A percentile compares a stretch with the other conserved stretches of the same genome.
Conservation (phyloP, 2,329 filamentous ascomycete genomes). For the Celoporthe dispersa region DNA sequence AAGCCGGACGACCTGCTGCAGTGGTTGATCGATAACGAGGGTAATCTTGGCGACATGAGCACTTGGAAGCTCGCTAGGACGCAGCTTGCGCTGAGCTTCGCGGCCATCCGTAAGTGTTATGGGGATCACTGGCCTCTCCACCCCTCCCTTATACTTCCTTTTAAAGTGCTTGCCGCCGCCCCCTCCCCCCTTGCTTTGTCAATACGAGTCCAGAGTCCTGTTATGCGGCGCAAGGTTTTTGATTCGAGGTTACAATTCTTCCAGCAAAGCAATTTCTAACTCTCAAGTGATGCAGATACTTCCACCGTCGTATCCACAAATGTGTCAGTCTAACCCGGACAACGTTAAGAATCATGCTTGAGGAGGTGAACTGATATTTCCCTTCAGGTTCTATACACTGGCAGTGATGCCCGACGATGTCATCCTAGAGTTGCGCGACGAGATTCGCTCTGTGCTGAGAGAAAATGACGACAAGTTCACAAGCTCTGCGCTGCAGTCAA, state of each 20-base stretch:
- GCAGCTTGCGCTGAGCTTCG: slow-evolving; percentile 44
- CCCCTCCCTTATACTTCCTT: no score
- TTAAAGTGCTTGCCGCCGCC: background rate
- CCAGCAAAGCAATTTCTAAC: background rate
- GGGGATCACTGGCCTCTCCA: background rate
- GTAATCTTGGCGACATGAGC: slow-evolving; percentile 7
- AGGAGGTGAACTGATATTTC: background rate
- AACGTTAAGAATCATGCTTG: background rate
- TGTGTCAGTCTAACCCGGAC: background rate
- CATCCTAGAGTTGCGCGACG: background rate
- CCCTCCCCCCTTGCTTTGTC: no score
- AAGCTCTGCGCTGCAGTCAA: background rate
- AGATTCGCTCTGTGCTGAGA: background rate
- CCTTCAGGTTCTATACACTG: background rate
- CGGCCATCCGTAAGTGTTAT: background rate
- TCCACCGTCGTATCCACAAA: background rate
- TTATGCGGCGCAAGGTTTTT: background rate
- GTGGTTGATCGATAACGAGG: slow-evolving; percentile 41
- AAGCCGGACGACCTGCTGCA: slow-evolving; percentile 46
- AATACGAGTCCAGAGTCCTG: background rate
- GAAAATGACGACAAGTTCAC: background rate
- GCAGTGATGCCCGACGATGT: background rate
- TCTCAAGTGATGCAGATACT: background rate
- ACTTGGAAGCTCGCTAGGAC: slow-evolving; percentile 43
- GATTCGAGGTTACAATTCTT: background rate